Evolutionary conservation across 2,329 filamentous ascomycete genomes (phyloP).

Genomic region (Amesomyces nigricolor): DNA sequence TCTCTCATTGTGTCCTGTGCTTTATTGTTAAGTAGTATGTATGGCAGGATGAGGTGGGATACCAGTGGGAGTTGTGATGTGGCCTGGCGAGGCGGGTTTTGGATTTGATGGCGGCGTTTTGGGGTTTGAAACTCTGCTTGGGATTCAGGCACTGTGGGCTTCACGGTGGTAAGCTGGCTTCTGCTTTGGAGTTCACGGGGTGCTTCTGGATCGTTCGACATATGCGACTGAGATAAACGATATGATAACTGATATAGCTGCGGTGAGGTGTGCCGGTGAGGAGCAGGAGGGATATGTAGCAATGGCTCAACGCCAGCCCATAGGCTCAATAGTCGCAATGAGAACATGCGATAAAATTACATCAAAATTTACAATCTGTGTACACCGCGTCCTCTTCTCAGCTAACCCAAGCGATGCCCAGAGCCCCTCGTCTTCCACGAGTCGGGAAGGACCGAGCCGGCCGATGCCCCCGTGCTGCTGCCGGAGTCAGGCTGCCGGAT

Average conservation of each 20-base stretch:
- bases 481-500: slow-evolving; percentile 39
- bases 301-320: no score
- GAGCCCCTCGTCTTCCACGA: slow-evolving; percentile 59
- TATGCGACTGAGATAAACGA: not conserved
- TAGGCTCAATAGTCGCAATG: not conserved
- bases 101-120: not conserved
- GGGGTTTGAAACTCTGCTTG: not conserved
- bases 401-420: slow-evolving; percentile 55
- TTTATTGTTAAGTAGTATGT: not conserved
- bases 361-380: not conserved
- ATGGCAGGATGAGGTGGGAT: not conserved
- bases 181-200: slow-evolving; percentile 11
- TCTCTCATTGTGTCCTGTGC: not conserved
- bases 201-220: slow-evolving; percentile 7
- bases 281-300: no score
- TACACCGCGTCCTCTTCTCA: slow-evolving; percentile 8
- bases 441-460: slow-evolving; percentile 51
- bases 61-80: not conserved
- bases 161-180: slow-evolving; percentile 15
- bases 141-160: slow-evolving; percentile 11
- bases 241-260: no score
- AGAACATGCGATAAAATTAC: not conserved
- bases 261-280: no score
- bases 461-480: slow-evolving; percentile 37
- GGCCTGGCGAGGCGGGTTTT: not conserved